These are phyloP conservation scores for Aristolochia californica DNA, from an alignment of 164 flowering plant species.

Conservation along the genomic window DNA sequence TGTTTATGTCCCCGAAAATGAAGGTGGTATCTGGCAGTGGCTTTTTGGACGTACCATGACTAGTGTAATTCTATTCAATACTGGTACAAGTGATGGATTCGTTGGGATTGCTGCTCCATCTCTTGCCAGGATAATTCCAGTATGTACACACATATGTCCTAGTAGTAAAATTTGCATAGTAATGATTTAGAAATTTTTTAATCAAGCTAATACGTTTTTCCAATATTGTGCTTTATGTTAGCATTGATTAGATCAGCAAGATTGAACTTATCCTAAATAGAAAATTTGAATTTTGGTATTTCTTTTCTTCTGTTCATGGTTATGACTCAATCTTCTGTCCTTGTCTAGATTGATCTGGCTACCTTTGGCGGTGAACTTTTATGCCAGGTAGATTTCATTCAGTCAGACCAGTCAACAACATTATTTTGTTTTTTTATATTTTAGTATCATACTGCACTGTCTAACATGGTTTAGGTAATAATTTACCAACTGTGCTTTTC, in stretches of 20 bases:
- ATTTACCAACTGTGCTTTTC: not conserved
- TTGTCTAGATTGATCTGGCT: conserved; percentile 80
- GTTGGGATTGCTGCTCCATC: conserved; percentile 97
- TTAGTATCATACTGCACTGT: not conserved
- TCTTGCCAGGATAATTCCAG: conserved; percentile 89
- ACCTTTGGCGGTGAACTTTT: conserved; percentile 77
- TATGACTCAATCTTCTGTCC: conserved; percentile 5
- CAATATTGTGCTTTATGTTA: not conserved
- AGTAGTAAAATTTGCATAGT: not conserved
- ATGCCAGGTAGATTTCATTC: conserved; percentile 65
- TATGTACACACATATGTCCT: conserved; percentile 17
- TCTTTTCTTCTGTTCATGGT: not conserved
- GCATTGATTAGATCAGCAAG: not conserved
- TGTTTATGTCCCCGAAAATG: conserved; percentile 72
- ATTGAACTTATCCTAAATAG: not conserved
- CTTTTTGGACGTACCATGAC: conserved; percentile 72
- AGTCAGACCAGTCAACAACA: not conserved
- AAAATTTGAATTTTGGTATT: not conserved
- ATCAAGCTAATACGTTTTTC: not conserved
- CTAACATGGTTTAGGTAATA: no score
- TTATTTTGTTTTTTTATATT: not conserved
- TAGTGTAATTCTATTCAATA: conserved; percentile 57
- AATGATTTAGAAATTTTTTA: not conserved
- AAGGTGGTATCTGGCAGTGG: conserved; percentile 93
- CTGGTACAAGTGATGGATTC: conserved; percentile 80